Evolutionary conservation across 495 filamentous ascomycete species (phyloP), one percentile per base, ranked within the genome.

Genomic region (Annulohypoxylon moriforme): DNA sequence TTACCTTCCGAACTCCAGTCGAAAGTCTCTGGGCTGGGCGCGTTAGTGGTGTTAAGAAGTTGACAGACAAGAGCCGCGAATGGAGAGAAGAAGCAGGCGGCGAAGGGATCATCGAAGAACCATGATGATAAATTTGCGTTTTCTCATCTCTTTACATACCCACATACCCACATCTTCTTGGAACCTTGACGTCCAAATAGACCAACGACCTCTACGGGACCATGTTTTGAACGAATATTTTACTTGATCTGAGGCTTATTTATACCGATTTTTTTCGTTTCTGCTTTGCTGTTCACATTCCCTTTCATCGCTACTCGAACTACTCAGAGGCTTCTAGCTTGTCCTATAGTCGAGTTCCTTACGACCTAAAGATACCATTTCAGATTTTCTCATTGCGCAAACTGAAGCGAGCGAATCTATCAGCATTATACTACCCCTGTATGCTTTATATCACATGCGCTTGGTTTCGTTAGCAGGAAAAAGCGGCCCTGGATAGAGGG

Each of bases 11-110:
- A 52, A 95, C 93, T 2, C 87, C 92, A 0, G 88, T 92, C 8
- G 94, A 98, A 80, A 89, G 89, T 24, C 85, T 97, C 47, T 97
- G 93, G 94, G 93, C 94, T 0, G 88, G 88, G 16, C 85, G 94
- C 24, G 89, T 98, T 40, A 79, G 84, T 5, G 94, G 94, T 29
- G 86, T 97, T 36, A 93, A 91, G 79, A 82, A 87, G 56, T 79
- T 97, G 50, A 92, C 92, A 2, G 92, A 94, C 58, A 86, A 88
- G 73, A 93, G 90, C 52, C 87, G 92, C 52, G 93, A 94, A 63
- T 97, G 94, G 94, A 86, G 94, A 16, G 94, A 96, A 75, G 90
- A 92, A 65, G 91, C 91, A 4, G 92, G 92, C 40, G 93, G 93
- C 74, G 90, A 90, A 50, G 85, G 84, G 8, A 87, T 96, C 73